Base-by-base conservation (phyloP, 208 protist species). In the Leishmania tarentolae region DNA sequence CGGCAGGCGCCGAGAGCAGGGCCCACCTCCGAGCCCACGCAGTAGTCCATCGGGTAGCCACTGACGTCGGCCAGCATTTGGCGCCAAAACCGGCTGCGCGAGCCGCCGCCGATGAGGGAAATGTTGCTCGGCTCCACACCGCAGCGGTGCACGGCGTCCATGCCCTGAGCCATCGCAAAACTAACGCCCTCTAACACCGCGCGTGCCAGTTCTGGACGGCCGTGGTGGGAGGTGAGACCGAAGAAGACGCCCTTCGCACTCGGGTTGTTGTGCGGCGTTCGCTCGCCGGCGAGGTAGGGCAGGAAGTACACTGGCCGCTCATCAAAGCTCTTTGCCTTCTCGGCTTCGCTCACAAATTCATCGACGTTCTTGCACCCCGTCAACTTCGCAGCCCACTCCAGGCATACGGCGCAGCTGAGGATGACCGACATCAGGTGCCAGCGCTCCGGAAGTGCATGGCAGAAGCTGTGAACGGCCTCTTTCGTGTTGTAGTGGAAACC, bases 371-470 rank as follows among this genome's bases (percentile, higher is more conserved):
- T 83, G 80, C 91, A 96, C 28, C 90, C 87, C n/a, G 90, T 93
- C 63, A 96, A 75, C 76, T 87, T 86, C 19, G 91, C 83, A 1
- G 87, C 92, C 91, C 91, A 96, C 80, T 91, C 88, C 31, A 96
- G 86, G 85, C 92, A 96, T n/a, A 84, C 87, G 42, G 91, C 88
- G 82, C 91, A 93, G 87, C 89, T 96, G 40, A 96, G 88, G 53
- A 94, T 94, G 46, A 96, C 92, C 11, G 91, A 93, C 92, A 96
- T 96, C 50, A 94, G 82, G 71, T 94, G 90, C 90, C 92, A 96
- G 31, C 84, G 88, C 44, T 89, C 63, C n/a, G 89, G 91, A 46
- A 96, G 79, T 37, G 91, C 90, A 77, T 96, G 89, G 86, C 90
- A 96, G 85, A 94, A 96, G 83, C 91, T 93, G 82, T 94, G 92